Percentiles rank a stretch among this genome's conserved stretches.
These are phyloP conservation scores for Lepidium africanum DNA, from an alignment of 345 rosid species.

Conservation along the genomic window DNA sequence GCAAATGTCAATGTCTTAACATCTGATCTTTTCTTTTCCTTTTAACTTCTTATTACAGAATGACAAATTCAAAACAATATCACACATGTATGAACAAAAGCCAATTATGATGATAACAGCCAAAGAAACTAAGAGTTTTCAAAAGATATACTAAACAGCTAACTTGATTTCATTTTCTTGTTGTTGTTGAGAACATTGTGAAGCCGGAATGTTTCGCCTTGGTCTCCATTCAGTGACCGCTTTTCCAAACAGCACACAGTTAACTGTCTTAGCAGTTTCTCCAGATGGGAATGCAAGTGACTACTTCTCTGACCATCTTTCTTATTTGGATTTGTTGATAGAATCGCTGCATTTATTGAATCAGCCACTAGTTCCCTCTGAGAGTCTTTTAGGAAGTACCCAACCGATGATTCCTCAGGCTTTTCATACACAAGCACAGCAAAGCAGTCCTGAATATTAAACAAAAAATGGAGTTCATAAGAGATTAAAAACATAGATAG, in stretches of 20 bases:
- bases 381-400: slow-evolving; percentile 65
- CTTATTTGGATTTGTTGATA: slow-evolving; percentile 62
- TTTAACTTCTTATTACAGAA: neutral
- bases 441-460: slow-evolving; percentile 56
- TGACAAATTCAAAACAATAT: slow-evolving; percentile 1
- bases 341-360: slow-evolving; percentile 67
- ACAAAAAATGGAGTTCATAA: neutral
- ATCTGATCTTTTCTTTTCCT: too few relatives aligned
- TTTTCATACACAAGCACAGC: slow-evolving; percentile 74
- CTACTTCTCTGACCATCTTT: slow-evolving; percentile 31
- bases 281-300: slow-evolving; percentile 59
- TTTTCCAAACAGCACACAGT: slow-evolving; percentile 72
- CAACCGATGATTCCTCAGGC: slow-evolving; percentile 59
- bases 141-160: slow-evolving; percentile 3
- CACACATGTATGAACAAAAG: slow-evolving; percentile 23
- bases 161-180: slow-evolving; percentile 28
- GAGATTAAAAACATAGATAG: neutral
- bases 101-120: neutral
- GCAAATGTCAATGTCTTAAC: too few relatives aligned
- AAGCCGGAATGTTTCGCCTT: slow-evolving; percentile 80
- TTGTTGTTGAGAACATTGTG: slow-evolving; percentile 39
- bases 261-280: slow-evolving; percentile 74
- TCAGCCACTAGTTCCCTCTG: slow-evolving; percentile 92
- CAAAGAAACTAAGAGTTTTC: neutral
- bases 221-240: slow-evolving; percentile 61